Evolutionary conservation across 2,329 filamentous ascomycete species (phyloP), one percentile per base, ranked within the genome.

Genomic region (Metarhizium robertsii): DNA sequence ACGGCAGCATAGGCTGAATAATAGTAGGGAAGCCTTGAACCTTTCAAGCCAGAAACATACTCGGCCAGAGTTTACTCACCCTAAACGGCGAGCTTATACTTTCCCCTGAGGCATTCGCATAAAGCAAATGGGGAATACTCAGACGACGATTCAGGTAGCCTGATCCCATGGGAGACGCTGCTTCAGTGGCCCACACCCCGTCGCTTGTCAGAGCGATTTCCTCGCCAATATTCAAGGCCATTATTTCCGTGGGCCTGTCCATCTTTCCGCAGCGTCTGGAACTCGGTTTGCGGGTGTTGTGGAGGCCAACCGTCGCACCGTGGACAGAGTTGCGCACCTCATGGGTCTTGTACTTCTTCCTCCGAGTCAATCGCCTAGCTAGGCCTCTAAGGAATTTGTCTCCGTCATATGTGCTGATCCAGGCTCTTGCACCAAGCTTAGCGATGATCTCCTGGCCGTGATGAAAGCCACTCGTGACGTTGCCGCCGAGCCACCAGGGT

Each of bases 401-500:
- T 75, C 75, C 1, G 84, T 67, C 20, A 73, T 74, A 42, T 72
- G 68, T 2, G 81, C 82, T 30, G 84, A 58, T 56, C 56, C 56
- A 58, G 29, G 43, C 53, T 14, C 52, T 54, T 2, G 56, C 56
- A 6, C 56, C 53, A n/a, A 58, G 56, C 52, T 56, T 58, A 30
- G 47, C 51, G 4, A 58, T 40, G 10, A 54, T 79, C 55, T 81
- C 76, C 30, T 78, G 65, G 0, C 84, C 85, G 11, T 77, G 75
- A 0, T 81, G 79, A 10, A 77, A 75, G 1, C 83, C 83, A 2
- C 74, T 72, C 29, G 78, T 79, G 53, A 84, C 77, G 53, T 80
- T 78, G 0, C 83, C 81, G 40, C 82, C 83, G 2, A 85, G 66
- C 68, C 80, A 85, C 79, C 81, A 84, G 1, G 81, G 80, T 48